Conservation (phyloP, 345 rosid species). For the Clarkia xantiana region DNA sequence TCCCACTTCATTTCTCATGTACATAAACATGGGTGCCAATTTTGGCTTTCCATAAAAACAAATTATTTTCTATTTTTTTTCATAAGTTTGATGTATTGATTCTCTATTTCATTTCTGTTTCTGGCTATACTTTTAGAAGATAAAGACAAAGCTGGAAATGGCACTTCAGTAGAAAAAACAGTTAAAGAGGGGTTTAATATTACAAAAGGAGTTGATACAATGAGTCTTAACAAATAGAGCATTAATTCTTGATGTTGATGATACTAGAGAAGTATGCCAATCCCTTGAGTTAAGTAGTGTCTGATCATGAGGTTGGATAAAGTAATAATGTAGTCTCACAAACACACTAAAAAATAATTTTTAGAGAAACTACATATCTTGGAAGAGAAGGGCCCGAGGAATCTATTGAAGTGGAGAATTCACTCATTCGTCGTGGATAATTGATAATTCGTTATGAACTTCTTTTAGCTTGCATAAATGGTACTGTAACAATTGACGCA, state of each 20-base stretch:
- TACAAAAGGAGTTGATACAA: conserved; percentile 28
- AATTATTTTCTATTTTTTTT: too few species aligned
- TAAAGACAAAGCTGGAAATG: conserved; percentile 23
- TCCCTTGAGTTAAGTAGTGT: background rate
- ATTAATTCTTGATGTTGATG: conserved; percentile 9
- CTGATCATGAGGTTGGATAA: conserved; percentile 7
- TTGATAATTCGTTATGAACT: conserved; percentile 39
- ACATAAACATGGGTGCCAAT: background rate
- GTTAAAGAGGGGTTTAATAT: conserved; percentile 29
- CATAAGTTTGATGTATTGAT: background rate
- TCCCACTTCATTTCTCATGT: too few species aligned
- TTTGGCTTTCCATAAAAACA: too few species aligned
- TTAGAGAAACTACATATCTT: conserved; percentile 7
- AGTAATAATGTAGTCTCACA: conserved; percentile 2
- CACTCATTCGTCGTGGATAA: conserved; percentile 25
- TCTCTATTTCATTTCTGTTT: conserved; percentile 27
- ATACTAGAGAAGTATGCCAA: conserved; percentile 9
- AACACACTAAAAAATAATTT: background rate
- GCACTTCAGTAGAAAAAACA: conserved; percentile 14
- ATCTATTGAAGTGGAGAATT: conserved; percentile 22
- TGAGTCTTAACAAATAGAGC: conserved; percentile 18
- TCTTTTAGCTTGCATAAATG: conserved; percentile 35
- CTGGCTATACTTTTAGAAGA: conserved; percentile 31
- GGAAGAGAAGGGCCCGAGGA: conserved; percentile 9
- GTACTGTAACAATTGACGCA: conserved; percentile 10